Evolutionary conservation across 257 asterid genomes (phyloP).

Genomic region (Buddleja alternifolia): DNA sequence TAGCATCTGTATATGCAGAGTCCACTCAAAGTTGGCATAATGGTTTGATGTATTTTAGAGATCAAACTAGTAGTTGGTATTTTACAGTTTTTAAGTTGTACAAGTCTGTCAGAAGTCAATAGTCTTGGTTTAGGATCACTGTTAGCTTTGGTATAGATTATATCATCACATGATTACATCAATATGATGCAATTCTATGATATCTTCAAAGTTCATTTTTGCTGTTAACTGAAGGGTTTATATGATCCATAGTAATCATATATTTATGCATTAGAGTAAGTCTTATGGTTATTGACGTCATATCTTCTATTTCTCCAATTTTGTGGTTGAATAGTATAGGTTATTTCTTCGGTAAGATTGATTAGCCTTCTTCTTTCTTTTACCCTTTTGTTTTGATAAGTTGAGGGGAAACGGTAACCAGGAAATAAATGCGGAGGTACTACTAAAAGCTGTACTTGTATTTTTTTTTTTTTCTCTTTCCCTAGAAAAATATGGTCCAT

Average conservation of each 20-base stretch:
- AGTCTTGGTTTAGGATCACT: not conserved
- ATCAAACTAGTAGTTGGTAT: not conserved
- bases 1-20: not conserved
- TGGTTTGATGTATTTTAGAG: not conserved
- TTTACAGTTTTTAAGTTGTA: not conserved
- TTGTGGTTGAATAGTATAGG: constrained; percentile 7
- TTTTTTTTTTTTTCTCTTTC: too few species aligned
- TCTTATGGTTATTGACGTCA: not conserved
- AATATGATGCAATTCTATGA: too few species aligned
- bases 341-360: not conserved
- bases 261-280: not conserved
- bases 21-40: not conserved
- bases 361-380: not conserved
- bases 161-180: constrained; percentile 12
- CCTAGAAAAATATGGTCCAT: too few species aligned
- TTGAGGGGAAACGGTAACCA: not conserved
- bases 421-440: not conserved
- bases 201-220: not conserved
- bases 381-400: not conserved
- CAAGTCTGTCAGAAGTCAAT: not conserved
- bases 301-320: not conserved
- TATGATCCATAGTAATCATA: not conserved
- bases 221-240: not conserved
- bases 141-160: not conserved
- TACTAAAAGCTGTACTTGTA: too few species aligned